These are phyloP conservation scores for Fraxinus paxiana DNA, from an alignment of 305 asterid genomes.

Conservation along the genomic window DNA sequence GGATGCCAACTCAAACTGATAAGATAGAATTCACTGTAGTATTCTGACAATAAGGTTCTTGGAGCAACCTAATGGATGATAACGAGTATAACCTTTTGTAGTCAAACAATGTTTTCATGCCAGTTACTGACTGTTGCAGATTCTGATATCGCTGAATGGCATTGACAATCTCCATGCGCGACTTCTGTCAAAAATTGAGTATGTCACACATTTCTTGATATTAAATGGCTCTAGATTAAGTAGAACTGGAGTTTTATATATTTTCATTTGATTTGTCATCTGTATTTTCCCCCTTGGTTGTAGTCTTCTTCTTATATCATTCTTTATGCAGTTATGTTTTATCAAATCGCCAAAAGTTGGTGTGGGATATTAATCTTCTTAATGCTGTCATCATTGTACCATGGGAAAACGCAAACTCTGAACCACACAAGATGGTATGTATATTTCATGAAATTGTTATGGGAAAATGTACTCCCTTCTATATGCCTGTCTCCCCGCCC, in stretches of 20 bases:
- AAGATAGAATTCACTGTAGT: neutral
- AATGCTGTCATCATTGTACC: constrained; percentile 50
- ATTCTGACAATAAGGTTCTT: neutral
- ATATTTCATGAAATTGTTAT: constrained; percentile 17
- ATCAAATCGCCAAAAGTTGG: constrained; percentile 61
- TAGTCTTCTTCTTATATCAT: constrained; percentile 12
- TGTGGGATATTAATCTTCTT: constrained; percentile 60
- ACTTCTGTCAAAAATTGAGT: constrained; percentile 72
- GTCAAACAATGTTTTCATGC: constrained; percentile 4
- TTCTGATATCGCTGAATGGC: constrained; percentile 63
- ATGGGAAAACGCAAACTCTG: constrained; percentile 37
- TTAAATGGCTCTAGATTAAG: constrained; percentile 13
- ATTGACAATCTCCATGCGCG: constrained; percentile 59
- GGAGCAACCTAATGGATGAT: neutral
- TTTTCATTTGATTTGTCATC: neutral
- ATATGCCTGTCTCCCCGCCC: neutral
- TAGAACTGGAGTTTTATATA: constrained; percentile 6
- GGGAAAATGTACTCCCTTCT: neutral
- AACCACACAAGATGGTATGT: constrained; percentile 51
- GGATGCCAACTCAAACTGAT: neutral
- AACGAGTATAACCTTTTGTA: neutral
- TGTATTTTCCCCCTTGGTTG: constrained; percentile 12
- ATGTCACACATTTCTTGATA: constrained; percentile 34
- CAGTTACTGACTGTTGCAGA: constrained; percentile 44
- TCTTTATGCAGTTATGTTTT: constrained; percentile 60